Evolutionary conservation across 495 filamentous ascomycete species (phyloP).

Genomic region (Chaetomium tenue): DNA sequence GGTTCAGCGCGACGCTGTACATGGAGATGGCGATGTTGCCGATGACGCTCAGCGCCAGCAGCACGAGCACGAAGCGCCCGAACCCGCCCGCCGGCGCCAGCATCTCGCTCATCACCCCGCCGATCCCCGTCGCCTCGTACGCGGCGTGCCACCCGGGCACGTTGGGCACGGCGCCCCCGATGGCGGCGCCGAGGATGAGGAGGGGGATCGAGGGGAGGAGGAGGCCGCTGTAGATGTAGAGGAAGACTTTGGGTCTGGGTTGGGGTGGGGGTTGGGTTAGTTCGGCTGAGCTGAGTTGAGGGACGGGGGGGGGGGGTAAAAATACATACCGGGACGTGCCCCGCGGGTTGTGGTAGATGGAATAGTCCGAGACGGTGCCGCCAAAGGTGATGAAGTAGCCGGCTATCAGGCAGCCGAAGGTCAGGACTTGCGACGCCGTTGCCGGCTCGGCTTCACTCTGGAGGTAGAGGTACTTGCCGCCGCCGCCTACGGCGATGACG

Average conservation of each 20-base stretch:
- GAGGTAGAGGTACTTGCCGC: constrained; percentile 44
- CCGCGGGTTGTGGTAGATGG: constrained; percentile 44
- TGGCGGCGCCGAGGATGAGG: constrained; percentile 53
- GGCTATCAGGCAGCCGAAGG: constrained; percentile 41
- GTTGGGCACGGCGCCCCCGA: constrained; percentile 46
- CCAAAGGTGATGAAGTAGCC: constrained; percentile 47
- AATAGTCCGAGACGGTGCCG: constrained; percentile 44
- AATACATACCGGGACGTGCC: constrained; percentile 35
- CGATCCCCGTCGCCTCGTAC: constrained; percentile 45
- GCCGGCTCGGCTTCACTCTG: constrained; percentile 34
- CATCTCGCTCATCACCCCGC: constrained; percentile 52
- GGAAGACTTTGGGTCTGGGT: constrained; percentile 37
- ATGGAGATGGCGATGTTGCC: constrained; percentile 49
- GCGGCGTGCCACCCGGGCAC: constrained; percentile 40
- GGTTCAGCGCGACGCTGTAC: constrained; percentile 51
- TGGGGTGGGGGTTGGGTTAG: not conserved
- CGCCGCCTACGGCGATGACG: constrained; percentile 50
- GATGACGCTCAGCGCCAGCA: constrained; percentile 51
- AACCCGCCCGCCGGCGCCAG: constrained; percentile 50
- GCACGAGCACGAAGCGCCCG: constrained; percentile 51
- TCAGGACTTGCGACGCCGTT: constrained; percentile 33
- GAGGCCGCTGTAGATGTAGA: constrained; percentile 46
- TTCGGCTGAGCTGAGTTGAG: not conserved
- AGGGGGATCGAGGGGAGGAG: constrained; percentile 50
- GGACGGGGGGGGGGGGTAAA: not conserved